Evolutionary conservation across 2,329 filamentous ascomycete genomes (phyloP), one percentile per base, ranked within the genome.

Genomic region (Paraphoma sp.): DNA sequence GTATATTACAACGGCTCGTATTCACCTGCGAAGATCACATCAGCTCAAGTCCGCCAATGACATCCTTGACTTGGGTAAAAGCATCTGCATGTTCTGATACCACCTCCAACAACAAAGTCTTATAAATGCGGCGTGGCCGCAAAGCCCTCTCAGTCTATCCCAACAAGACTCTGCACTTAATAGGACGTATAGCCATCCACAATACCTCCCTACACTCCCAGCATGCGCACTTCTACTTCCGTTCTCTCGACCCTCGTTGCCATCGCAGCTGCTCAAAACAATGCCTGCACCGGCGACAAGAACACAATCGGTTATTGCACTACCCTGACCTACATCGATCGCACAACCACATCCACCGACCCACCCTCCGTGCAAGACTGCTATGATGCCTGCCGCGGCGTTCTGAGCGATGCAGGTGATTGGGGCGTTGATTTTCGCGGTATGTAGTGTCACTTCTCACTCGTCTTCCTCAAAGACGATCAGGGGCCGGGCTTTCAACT

Each of bases 361-460:
- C 57, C 63, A 4, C 67, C 63, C 1, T 48, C 50, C 9, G 40
- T 48, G 4, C 31, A 58, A 16, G 57, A 66, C 42, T 68, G 65
- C 51, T 48, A 62, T 17, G 46, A 63, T 11, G 49, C 60, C 6
- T 69, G 67, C 43, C 51, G 48, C 0, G 53, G 51, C 16, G 48
- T 65, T 0, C 53, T 65, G 2, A 48, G 45, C 11, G 67, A 69
- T 31, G 65, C 65, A 0, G 65, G 67, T 8, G 67, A 69, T 47
- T 69, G 65, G 65, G 23, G 47, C 16, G 63, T 67, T 12, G 42
- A 59, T 6, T 59, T 69, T 17, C 36, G n/a, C 11, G 62, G 59
- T 59, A 51, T 23, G 23, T 23, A 23, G 3, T 23, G 23, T 23
- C 5, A 10, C 6, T 9, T 11, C n/a, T 17, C 28, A 23, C 29